Evolutionary conservation across 2,329 filamentous ascomycete species (phyloP).

Genomic region (Fusarium sp.): DNA sequence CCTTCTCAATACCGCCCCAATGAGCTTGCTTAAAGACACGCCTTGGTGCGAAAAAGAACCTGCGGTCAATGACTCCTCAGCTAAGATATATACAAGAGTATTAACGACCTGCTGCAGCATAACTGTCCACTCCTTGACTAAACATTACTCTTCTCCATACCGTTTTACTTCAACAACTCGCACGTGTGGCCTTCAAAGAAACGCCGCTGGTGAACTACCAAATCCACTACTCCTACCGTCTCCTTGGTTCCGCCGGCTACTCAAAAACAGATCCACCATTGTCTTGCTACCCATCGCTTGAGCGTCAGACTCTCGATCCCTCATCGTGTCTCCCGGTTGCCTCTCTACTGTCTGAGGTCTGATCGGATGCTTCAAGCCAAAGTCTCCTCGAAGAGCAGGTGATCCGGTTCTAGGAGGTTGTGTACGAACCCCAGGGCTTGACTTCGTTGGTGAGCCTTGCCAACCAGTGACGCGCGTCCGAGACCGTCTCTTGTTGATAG

Average conservation of each 20-base stretch:
- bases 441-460: conserved; percentile 38
- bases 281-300: conserved; percentile 55
- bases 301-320: conserved; percentile 36
- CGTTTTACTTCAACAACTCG: not conserved
- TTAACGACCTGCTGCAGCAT: not conserved
- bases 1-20: not conserved
- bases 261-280: conserved; percentile 65
- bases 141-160: not conserved
- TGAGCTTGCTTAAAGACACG: not conserved
- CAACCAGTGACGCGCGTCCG: conserved; percentile 28
- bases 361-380: not conserved
- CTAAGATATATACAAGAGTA: conserved; percentile 23
- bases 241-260: conserved; percentile 55
- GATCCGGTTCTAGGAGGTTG: conserved; percentile 22
- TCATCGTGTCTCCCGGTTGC: not conserved
- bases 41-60: not conserved
- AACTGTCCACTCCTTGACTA: not conserved
- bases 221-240: conserved; percentile 44
- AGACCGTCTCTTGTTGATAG: conserved; percentile 31
- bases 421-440: conserved; percentile 39
- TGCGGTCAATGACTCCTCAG: not conserved
- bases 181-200: conserved; percentile 38
- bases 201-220: conserved; percentile 43
- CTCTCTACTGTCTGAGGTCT: not conserved
- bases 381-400: not conserved